phyloP scores from a whole-genome alignment of 371 early-diverging fungal species.

The Choanephora cucurbitarum region DNA sequence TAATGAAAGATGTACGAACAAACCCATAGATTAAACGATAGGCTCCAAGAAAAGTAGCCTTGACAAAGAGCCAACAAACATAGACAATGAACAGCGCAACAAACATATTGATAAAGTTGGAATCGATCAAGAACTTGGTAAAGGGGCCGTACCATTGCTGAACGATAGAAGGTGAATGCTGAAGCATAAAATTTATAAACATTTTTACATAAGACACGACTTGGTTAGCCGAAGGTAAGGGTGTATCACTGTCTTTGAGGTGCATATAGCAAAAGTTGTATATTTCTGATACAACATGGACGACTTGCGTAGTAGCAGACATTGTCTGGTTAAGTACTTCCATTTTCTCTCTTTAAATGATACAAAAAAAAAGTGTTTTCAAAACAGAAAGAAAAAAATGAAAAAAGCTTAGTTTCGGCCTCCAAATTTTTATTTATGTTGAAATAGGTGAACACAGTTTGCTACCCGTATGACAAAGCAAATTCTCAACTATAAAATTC shows the following conservation, averaged over 20 bases:
- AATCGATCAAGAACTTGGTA: conserved; percentile 6
- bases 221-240: conserved; percentile 21
- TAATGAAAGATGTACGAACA: conserved; percentile 17
- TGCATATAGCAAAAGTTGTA: conserved; percentile 18
- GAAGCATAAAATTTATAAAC: conserved; percentile 10
- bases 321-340: conserved; percentile 11
- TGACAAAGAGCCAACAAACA: conserved; percentile 5
- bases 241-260: conserved; percentile 20
- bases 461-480: too few relatives aligned
- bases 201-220: background rate
- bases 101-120: conserved; percentile 13
- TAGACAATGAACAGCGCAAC: conserved; percentile 14
- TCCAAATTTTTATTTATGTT: too few relatives aligned
- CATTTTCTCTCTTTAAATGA: too few relatives aligned
- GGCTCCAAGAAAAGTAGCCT: conserved; percentile 28
- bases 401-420: too few relatives aligned
- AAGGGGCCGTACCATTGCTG: conserved; percentile 9
- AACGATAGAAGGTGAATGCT: conserved; percentile 16
- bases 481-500: too few relatives aligned
- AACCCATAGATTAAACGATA: conserved; percentile 40
- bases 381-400: too few relatives aligned
- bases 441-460: too few relatives aligned
- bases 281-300: conserved; percentile 6
- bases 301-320: conserved; percentile 18
- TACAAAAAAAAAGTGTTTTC: too few relatives aligned